These are phyloP conservation scores for Linnemannia elongata DNA, from an alignment of 192 early-diverging fungal species.

Conservation along the genomic window DNA sequence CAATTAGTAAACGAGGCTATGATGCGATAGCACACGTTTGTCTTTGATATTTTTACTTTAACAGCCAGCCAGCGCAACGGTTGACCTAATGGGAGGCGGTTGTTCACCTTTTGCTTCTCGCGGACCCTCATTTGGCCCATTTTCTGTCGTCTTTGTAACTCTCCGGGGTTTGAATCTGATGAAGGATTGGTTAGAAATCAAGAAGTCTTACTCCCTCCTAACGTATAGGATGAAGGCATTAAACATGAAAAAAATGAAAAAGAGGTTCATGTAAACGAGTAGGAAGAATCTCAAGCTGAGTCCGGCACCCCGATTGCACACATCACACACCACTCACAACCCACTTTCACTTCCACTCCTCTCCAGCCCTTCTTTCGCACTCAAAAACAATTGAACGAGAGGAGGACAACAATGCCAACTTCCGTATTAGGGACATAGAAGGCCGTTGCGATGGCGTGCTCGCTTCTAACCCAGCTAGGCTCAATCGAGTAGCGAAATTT, in stretches of 20 bases:
- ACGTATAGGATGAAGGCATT: not conserved
- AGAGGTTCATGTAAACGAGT: not conserved
- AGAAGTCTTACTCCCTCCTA: not conserved
- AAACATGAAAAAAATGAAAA: not conserved
- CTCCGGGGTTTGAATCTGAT: not conserved
- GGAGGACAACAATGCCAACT: not conserved
- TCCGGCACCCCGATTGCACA: not conserved
- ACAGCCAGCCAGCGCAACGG: not conserved
- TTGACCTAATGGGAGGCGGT: not conserved
- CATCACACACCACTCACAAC: not conserved
- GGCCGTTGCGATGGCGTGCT: slow-evolving; percentile 20
- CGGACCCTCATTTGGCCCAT: not conserved
- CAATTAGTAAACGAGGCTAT: slow-evolving; percentile 5
- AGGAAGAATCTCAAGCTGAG: not conserved
- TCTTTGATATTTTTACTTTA: not conserved
- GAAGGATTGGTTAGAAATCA: not conserved
- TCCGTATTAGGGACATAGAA: not conserved
- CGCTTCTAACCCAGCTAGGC: slow-evolving; percentile 9
- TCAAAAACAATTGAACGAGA: not conserved
- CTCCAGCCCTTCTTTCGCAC: not conserved
- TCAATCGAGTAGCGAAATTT: not conserved
- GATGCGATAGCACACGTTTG: slow-evolving; percentile 1
- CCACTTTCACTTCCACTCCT: not conserved
- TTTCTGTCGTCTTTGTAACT: not conserved
- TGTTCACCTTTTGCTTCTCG: not conserved